Base-by-base conservation (phyloP, 176 grass and related monocot species). In the Secale cereale region DNA sequence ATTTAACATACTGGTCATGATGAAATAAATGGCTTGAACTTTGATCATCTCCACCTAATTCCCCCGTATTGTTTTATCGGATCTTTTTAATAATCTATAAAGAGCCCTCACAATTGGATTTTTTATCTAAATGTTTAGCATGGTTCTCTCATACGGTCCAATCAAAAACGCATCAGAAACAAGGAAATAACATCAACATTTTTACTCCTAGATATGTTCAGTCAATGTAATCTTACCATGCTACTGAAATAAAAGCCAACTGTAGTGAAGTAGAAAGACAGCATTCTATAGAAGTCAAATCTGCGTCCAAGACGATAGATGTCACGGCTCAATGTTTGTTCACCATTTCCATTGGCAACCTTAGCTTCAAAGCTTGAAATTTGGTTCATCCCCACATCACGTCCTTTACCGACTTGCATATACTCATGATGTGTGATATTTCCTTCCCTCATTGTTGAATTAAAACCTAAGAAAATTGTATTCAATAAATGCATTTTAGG, bases 301-400 rank as follows among this genome's bases (percentile, higher is more conserved):
- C 94, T 88, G 45, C 85, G 91, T 39, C 97, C 97, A 59, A 99
- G 87, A 13, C 97, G 91, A 85, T 94, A 99, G 33, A 99, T 92
- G 84, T 99, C 97, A 81, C 91, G 93, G 66, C 97, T 99, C 23
- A 99, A 86, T 90, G 97, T 96, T 91, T 99, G 97, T 87, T 99
- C 97, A 77, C 90, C 97, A 64, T 99, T 99, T 45, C 97, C 97
- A 57, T 92, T 96, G 54, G 97, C 90, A 33, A 99, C 97, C 77
- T 96, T 99, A 65, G 97, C 94, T 81, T 99, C 97, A 65, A 99
- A 99, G 83, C 67, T 89, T 29, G 97, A 99, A 85, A 99, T 96
- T 90, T 99, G 97, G 86, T 99, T 99, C 97, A 99, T 87, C 45
- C 97, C 97, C 59, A 99, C 97, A 82, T 99, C 97, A 81, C 93